A percentile compares a stretch with the other conserved stretches of the same genome.
Evolutionary conservation across 495 filamentous ascomycete genomes (phyloP).

Genomic region (Neurospora sp.): DNA sequence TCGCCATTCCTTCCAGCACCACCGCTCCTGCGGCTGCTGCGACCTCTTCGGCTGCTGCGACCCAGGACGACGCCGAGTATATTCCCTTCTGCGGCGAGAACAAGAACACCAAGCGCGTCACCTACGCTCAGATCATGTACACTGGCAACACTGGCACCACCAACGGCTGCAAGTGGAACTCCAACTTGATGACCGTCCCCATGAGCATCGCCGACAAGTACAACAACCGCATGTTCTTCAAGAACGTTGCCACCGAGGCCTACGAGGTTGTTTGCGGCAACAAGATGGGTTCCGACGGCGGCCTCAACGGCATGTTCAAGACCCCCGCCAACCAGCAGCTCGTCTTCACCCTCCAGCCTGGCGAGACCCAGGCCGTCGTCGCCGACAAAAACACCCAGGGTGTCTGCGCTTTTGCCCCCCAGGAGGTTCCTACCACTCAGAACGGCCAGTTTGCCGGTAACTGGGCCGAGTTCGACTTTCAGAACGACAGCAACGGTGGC

Average conservation of each 20-base stretch:
- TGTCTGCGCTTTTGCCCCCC: constrained; percentile 20
- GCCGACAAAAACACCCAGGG: constrained; percentile 25
- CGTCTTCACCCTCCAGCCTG: constrained; percentile 21
- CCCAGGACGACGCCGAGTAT: not conserved
- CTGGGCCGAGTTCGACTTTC: constrained; percentile 30
- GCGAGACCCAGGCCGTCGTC: constrained; percentile 25
- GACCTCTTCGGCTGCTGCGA: not conserved
- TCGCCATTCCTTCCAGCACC: not conserved
- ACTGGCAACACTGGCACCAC: constrained; percentile 22
- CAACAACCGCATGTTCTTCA: constrained; percentile 27
- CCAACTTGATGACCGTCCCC: constrained; percentile 28
- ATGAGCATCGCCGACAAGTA: constrained; percentile 25
- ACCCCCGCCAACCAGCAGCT: constrained; percentile 12
- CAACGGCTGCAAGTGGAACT: constrained; percentile 22
- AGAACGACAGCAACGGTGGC: constrained; percentile 22
- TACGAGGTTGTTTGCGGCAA: constrained; percentile 25
- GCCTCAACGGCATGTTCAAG: constrained; percentile 25
- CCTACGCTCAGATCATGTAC: constrained; percentile 24
- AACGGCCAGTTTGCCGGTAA: constrained; percentile 21
- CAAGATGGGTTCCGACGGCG: constrained; percentile 26
- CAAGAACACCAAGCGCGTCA: constrained; percentile 23
- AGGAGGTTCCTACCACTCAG: constrained; percentile 12
- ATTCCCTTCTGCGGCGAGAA: constrained; percentile 18
- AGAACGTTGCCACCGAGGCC: constrained; percentile 15
- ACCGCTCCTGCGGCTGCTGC: not conserved